Evolutionary conservation across 305 asterid species (phyloP).

Genomic region (Ilex paraguariensis): DNA sequence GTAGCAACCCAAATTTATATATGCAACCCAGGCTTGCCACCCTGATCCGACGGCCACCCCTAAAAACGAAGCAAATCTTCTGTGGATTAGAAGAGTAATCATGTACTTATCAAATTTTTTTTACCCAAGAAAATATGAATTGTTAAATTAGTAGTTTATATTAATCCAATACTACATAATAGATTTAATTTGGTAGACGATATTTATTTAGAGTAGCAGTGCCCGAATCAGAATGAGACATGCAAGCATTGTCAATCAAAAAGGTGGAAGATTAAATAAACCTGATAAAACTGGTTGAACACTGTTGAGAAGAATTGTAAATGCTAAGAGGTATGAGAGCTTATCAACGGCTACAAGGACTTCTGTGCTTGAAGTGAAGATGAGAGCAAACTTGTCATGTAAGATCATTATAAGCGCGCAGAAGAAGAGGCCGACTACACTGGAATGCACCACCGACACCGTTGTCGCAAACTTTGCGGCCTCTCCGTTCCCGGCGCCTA

Average conservation of each 20-base stretch:
- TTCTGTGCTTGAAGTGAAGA: constrained; percentile 38
- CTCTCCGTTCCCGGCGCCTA: constrained; percentile 54
- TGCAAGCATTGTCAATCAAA: too few species aligned
- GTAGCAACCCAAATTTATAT: constrained; percentile 37
- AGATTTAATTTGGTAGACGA: not conserved
- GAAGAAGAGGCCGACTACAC: constrained; percentile 31
- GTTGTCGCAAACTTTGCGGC: constrained; percentile 41
- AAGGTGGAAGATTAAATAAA: not conserved
- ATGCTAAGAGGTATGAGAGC: constrained; percentile 37
- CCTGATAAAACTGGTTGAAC: constrained; percentile 60
- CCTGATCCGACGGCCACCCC: constrained; percentile 62
- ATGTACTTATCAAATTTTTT: not conserved
- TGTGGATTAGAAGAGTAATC: too few species aligned
- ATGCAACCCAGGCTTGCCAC: constrained; percentile 52
- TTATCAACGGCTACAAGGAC: constrained; percentile 33
- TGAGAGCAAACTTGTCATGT: constrained; percentile 27
- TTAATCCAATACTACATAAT: not conserved
- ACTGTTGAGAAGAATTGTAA: constrained; percentile 54
- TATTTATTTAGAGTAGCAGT: not conserved
- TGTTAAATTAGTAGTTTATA: not conserved
- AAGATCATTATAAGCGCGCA: constrained; percentile 27
- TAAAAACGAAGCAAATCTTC: not conserved
- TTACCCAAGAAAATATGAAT: too few species aligned
- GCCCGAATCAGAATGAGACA: not conserved
- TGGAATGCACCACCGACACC: constrained; percentile 41